phyloP scores from a whole-genome alignment of 2,329 filamentous ascomycete species.

The Akanthomyces uredinophilus region DNA sequence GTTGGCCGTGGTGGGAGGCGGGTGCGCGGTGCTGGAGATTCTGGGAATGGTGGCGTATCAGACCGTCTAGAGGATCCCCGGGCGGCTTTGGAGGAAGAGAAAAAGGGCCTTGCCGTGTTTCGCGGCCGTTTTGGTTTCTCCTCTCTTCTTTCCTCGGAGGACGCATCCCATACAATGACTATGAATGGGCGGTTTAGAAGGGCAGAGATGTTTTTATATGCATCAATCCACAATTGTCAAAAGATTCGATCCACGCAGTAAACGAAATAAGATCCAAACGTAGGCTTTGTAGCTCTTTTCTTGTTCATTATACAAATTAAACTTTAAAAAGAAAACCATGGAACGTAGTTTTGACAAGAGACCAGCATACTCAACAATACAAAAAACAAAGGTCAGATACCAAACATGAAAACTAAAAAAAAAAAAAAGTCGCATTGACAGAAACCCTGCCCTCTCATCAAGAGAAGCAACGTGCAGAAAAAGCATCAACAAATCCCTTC shows the following conservation, averaged over 20 bases:
- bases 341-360: neutral
- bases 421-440: neutral
- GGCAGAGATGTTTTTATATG: neutral
- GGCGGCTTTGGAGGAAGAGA: too few relatives aligned
- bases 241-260: neutral
- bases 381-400: neutral
- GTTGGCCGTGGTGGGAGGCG: neutral
- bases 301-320: conserved; percentile 11
- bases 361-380: neutral
- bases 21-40: neutral
- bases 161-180: too few relatives aligned
- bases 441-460: neutral
- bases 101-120: too few relatives aligned
- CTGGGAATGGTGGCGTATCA: neutral
- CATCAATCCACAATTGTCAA: neutral
- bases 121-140: neutral
- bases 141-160: too few relatives aligned
- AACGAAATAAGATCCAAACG: neutral
- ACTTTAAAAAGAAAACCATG: conserved; percentile 7
- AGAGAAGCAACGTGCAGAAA: neutral
- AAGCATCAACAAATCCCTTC: neutral
- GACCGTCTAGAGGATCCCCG: neutral
- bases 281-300: neutral
- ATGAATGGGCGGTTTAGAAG: too few relatives aligned
- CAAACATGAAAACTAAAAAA: neutral